Evolutionary conservation across 2,329 filamentous ascomycete genomes (phyloP).

Genomic region (Talaromyces pinophilus): DNA sequence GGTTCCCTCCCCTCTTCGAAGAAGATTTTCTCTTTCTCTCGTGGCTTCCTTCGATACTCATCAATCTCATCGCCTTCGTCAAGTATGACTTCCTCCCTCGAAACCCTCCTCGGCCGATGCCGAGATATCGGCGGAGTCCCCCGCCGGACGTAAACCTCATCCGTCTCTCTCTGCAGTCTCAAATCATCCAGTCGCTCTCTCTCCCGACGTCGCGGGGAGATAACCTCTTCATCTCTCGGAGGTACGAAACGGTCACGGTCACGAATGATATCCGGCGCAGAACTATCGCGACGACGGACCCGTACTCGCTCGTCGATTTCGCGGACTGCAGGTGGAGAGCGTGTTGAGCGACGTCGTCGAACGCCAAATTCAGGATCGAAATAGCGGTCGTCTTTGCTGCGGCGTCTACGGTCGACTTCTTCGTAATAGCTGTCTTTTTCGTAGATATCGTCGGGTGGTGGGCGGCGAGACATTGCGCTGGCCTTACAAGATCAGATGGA

Average conservation of each 20-base stretch:
- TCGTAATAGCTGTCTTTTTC: slow-evolving; percentile 35
- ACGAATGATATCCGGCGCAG: slow-evolving; percentile 38
- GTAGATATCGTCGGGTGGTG: slow-evolving; percentile 32
- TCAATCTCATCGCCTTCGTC: slow-evolving; percentile 24
- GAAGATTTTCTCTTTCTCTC: slow-evolving; percentile 23
- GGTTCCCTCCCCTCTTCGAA: slow-evolving; percentile 21
- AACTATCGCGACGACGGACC: slow-evolving; percentile 38
- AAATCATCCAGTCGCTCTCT: slow-evolving; percentile 33
- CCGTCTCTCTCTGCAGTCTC: slow-evolving; percentile 26
- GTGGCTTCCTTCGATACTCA: slow-evolving; percentile 24
- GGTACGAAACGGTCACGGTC: slow-evolving; percentile 20
- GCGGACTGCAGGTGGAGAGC: slow-evolving; percentile 47
- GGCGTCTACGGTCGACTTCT: slow-evolving; percentile 26
- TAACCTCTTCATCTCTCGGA: slow-evolving; percentile 26
- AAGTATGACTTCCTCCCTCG: slow-evolving; percentile 19
- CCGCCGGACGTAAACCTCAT: slow-evolving; percentile 19
- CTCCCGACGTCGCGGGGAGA: slow-evolving; percentile 26
- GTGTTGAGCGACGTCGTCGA: slow-evolving; percentile 30
- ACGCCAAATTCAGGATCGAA: slow-evolving; percentile 31
- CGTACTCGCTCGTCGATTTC: slow-evolving; percentile 42
- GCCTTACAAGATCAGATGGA: background rate
- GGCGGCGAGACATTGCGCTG: slow-evolving; percentile 36
- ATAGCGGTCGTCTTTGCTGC: slow-evolving; percentile 30
- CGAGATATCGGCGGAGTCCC: slow-evolving; percentile 15
- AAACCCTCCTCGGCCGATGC: slow-evolving; percentile 31